Evolutionary conservation across 345 rosid genomes (phyloP).

Genomic region (Eucalyptus grandis): DNA sequence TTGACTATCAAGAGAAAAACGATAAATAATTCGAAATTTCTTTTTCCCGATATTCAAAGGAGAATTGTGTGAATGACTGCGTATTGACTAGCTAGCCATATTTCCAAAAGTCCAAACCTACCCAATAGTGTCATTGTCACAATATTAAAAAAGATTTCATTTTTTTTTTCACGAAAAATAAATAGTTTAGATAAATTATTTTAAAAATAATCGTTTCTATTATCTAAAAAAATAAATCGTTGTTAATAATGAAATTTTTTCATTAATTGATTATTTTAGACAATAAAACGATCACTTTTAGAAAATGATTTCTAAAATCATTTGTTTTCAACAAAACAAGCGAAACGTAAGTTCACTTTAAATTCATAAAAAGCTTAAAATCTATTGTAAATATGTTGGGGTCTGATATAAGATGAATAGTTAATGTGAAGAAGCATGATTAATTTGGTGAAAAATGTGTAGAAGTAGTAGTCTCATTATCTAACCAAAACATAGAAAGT

Average conservation of each 20-base stretch:
- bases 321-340: too few relatives aligned
- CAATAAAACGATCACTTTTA: too few relatives aligned
- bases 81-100: neutral
- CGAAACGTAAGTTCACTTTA: neutral
- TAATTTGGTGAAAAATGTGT: neutral
- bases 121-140: neutral
- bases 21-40: neutral
- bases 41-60: neutral
- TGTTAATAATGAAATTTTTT: too few relatives aligned
- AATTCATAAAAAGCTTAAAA: neutral
- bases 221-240: too few relatives aligned
- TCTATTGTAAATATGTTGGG: neutral
- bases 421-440: neutral
- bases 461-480: neutral
- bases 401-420: neutral
- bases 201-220: too few relatives aligned
- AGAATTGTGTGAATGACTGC: neutral
- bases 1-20: neutral
- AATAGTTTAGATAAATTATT: too few relatives aligned
- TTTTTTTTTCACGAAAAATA: too few relatives aligned
- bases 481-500: neutral
- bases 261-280: neutral
- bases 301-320: too few relatives aligned
- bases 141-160: neutral
- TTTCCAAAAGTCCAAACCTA: neutral